Evolutionary conservation across 768 basidiomycete genomes (phyloP), one percentile per base, ranked within the genome.

Genomic region (Galerina marginata): DNA sequence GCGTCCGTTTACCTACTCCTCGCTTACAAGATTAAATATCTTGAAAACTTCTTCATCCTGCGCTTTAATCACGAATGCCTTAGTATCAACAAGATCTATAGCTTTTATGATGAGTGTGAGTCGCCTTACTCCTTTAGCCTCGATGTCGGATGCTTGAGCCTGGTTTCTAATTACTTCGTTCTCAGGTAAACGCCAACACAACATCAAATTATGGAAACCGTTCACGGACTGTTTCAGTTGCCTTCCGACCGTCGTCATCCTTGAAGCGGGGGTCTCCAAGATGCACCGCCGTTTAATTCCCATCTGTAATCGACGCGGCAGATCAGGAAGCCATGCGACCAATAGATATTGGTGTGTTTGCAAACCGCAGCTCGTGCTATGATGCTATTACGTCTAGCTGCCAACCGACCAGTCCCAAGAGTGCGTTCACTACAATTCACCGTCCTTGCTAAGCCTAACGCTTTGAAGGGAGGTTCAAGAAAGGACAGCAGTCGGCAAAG

Each of bases 161-260:
- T 38, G 48, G 23, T 39, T 55, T 9, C 45, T 67, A 65, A 53
- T 42, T 49, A 46, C 36, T 56, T 54, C 46, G 46, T 55, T 43
- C 11, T 37, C 73, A 99, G 96, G 96, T 86, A 99, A 99, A 84
- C 94, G 96, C 75, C 89, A 96, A 73, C 98, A 98, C 86, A 99
- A 99, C 83, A 99, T 99, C 86, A 99, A 99, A 78, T 85, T 98
- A 73, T 99, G 96, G 96, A 99, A 99, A 85, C n/a, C n/a, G n/a
- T 29, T 29, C 29, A 3, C 29, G 29, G 29, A 29, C 29, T 29
- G 29, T 6, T 29, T 29, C 6, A 29, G 6, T 29, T 29, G 29
- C 29, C 29, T 6, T n/a, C n/a, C n/a, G n/a, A n/a, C n/a, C n/a
- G n/a, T n/a, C n/a, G n/a, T 29, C 29, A 29, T 29, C 29, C 29